Percentiles rank a stretch among this genome's conserved stretches.
Conservation (phyloP, 257 asterid genomes). For the Nyctanthes arbortristis region DNA sequence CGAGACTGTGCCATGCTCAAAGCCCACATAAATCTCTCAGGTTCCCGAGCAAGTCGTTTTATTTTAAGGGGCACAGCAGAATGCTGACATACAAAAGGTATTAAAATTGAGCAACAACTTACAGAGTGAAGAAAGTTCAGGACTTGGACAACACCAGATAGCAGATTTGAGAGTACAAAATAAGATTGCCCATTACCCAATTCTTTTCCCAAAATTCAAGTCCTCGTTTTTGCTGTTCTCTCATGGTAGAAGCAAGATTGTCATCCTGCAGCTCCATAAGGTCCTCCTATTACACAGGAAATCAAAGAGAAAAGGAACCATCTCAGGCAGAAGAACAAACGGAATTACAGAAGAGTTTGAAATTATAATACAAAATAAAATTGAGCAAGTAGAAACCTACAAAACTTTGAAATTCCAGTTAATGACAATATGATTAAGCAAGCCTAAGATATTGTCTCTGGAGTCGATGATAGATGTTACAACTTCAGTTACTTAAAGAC, state of each 20-base stretch:
- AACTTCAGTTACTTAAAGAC: slow-evolving; percentile 5
- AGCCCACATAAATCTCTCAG: slow-evolving; percentile 96
- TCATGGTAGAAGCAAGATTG: slow-evolving; percentile 73
- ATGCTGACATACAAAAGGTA: slow-evolving; percentile 50
- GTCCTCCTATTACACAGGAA: slow-evolving; percentile 63
- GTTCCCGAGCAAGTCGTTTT: slow-evolving; percentile 87
- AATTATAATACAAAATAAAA: background rate
- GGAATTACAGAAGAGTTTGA: slow-evolving; percentile 11
- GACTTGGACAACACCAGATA: slow-evolving; percentile 15
- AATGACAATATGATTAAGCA: background rate
- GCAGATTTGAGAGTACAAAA: slow-evolving; percentile 17
- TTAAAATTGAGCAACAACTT: slow-evolving; percentile 22
- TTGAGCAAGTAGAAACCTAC: background rate
- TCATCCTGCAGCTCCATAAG: slow-evolving; percentile 89
- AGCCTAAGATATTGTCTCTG: slow-evolving; percentile 15
- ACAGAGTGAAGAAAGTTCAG: background rate
- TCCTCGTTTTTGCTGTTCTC: slow-evolving; percentile 75
- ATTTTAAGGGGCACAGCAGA: slow-evolving; percentile 90
- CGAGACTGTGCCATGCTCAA: slow-evolving; percentile 89
- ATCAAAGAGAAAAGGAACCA: slow-evolving; percentile 21
- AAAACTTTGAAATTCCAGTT: background rate
- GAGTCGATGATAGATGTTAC: background rate
- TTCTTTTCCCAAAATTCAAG: slow-evolving; percentile 88
- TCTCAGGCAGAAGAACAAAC: slow-evolving; percentile 24
- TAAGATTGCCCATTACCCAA: slow-evolving; percentile 62